A percentile compares a stretch with the other conserved stretches of the same genome.
Conservation (phyloP, 2,329 filamentous ascomycete genomes). For the Fusarium multiceps region DNA sequence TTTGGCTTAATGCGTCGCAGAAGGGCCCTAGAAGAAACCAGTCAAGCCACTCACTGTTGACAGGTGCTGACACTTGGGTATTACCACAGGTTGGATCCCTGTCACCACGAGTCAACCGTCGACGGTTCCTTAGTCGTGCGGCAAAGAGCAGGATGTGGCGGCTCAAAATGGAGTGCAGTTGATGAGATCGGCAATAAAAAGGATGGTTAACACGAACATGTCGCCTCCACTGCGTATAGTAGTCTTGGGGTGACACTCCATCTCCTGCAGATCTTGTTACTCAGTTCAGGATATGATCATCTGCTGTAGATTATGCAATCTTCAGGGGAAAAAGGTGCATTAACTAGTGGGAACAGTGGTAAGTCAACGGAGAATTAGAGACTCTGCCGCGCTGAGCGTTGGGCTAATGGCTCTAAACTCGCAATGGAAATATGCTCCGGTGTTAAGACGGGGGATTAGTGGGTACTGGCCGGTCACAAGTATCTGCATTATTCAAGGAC, state of each 20-base stretch:
- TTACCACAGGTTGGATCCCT: neutral
- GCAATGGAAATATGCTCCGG: neutral
- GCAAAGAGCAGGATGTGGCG: neutral
- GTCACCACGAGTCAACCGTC: neutral
- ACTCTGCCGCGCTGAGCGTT: neutral
- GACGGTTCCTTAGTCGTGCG: neutral
- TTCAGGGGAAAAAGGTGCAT: neutral
- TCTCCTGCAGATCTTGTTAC: neutral
- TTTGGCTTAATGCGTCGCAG: neutral
- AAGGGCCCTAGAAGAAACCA: neutral
- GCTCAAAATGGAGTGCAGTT: neutral
- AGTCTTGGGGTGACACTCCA: neutral
- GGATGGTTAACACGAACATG: neutral
- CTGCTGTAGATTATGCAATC: neutral
- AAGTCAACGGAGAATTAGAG: neutral
- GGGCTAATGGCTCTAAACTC: neutral
- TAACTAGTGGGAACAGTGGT: too few species aligned
- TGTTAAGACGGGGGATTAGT: neutral
- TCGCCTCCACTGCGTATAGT: neutral
- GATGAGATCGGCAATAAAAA: neutral
- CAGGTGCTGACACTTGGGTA: neutral
- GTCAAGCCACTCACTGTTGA: neutral
- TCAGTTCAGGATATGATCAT: neutral
- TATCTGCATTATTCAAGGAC: neutral
- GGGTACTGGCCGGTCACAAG: neutral